Base-by-base conservation (phyloP, 129 eudicot genomes). In the Pseudognaphalium luteoalbum region DNA sequence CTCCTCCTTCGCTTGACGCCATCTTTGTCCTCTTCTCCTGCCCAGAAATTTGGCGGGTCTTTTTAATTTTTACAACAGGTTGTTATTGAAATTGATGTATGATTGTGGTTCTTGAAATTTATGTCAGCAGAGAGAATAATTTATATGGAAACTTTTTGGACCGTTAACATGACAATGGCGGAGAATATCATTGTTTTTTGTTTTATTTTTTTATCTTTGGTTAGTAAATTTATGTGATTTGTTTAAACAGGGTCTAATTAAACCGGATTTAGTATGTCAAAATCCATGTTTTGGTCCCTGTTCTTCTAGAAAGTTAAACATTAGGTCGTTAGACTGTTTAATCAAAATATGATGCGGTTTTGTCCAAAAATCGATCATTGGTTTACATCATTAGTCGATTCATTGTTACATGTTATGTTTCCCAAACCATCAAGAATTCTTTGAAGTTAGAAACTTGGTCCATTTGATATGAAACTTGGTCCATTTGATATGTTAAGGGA, bases 1-100 rank as follows among this genome's bases (percentile, higher is more conserved):
- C 91, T 15, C 84, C 90, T 29, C 67, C 76, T n/a, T 82, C 87
- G 61, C 70, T 73, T 5, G 41, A 67, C 34, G n/a, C 68, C 71
- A 85, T 87, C 21, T 70, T 80, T 41, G n/a, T n/a, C 42, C 4
- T n/a, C 69, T 57, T 57, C 25, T 57, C 19, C 62, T 57, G 62
- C 62, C 60, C 54, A 57, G 22, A 22, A 57, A 57, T 58, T 73
- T 58, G 77, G 65, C 35, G 73, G n/a, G 73, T 68, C 11, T 10
- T 68, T 6, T 33, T 19, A 50, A 2, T 10, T 68, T 6, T 33
- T 19, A 50, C 32, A 34, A 52, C 44, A 32, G 42, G 37, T 32
- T 32, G 44, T n/a, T 14, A 1, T 28, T 64, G 44, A 64, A 32
- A 29, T 57, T 12, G 8, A 25, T 47, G 60, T 44, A 69, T 44